Base-by-base conservation (phyloP, 805 yeast species). In the Wickerhamomyces xylosicus region DNA sequence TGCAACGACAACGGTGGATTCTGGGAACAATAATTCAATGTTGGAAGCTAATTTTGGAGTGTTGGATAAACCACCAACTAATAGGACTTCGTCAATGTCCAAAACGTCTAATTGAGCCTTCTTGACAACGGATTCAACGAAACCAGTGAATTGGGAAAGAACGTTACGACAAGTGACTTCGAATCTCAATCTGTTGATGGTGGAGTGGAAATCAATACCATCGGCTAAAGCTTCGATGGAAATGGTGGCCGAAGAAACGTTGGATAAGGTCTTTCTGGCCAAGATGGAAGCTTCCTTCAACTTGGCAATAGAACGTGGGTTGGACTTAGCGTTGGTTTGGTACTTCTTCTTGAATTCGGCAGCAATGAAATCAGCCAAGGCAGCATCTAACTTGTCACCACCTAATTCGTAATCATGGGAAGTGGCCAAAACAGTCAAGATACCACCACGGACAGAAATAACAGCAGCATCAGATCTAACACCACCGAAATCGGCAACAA, bases 401-500 rank as follows among this genome's bases (percentile, higher is more conserved):
- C 97, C 97, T 44, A 92, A 73, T 39, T 74, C 77, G 51, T 68
- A 69, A 59, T 85, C 83, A 57, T 87, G 95, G 42, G 77, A 76
- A 48, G 96, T 85, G 43, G 95, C 81, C 51, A 92, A 70, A 35
- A 86, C 69, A 40, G 98, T 90, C 65, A 85, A 72, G 49, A 92
- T 75, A 54, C 98, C 98, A 47, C 95, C 95, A 69, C 97, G 79
- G 39, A 81, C 84, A 32, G 97, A 79, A 53, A 92, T 68, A 37
- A 92, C 89, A 43, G 97, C 95, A 45, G 89, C 96, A 58, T 92
- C 97, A 33, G 95, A 80, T 65, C 97, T 76, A 51, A 87, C 72
- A 57, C 95, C 97, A 61, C 98, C 98, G 54, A 92, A 85, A 63
- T 92, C 98, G 40, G 95, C 94, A 50, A 92, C 96, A 37, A 86